Conservation (phyloP, 179 eudicot species). For the Carnegiea gigantea region DNA sequence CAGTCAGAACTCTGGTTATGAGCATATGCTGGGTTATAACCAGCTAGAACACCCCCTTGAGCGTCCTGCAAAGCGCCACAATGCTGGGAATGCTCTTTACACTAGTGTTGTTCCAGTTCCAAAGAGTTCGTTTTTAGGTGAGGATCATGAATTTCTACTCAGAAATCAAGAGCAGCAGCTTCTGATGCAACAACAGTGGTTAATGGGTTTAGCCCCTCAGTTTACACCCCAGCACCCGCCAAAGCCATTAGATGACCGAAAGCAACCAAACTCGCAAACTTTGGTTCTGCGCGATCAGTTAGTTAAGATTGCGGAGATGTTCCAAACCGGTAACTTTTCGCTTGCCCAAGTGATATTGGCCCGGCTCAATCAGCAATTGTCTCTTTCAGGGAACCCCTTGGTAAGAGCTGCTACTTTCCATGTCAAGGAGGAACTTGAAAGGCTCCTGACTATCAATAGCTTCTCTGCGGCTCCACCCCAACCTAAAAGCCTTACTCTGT, state of each 20-base stretch:
- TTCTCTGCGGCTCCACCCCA: conserved; percentile 9
- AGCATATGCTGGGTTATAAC: conserved; percentile 23
- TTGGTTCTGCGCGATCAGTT: conserved; percentile 56
- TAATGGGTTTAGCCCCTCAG: conserved; percentile 15
- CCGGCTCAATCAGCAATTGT: conserved; percentile 90
- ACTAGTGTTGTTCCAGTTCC: conserved; percentile 23
- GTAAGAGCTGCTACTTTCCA: conserved; percentile 52
- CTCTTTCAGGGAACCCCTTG: conserved; percentile 60
- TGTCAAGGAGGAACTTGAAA: conserved; percentile 54
- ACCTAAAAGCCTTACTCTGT: conserved; percentile 32
- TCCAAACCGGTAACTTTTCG: conserved; percentile 49
- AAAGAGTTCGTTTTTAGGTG: conserved; percentile 29
- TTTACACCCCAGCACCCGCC: not conserved
- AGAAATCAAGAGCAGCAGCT: conserved; percentile 27
- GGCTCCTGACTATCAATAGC: conserved; percentile 35
- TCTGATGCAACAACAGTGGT: conserved; percentile 23
- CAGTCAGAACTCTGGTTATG: conserved; percentile 35
- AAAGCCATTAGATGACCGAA: conserved; percentile 1
- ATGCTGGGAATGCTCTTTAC: conserved; percentile 24
- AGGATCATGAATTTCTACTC: conserved; percentile 28
- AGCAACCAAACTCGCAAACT: conserved; percentile 23
- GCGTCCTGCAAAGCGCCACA: conserved; percentile 46
- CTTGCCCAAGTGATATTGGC: conserved; percentile 92
- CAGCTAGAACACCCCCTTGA: conserved; percentile 34
- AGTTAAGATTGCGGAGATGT: conserved; percentile 49